These are phyloP conservation scores for Emydomyces testavorans DNA, from an alignment of 2,329 filamentous ascomycete species.

Conservation along the genomic window DNA sequence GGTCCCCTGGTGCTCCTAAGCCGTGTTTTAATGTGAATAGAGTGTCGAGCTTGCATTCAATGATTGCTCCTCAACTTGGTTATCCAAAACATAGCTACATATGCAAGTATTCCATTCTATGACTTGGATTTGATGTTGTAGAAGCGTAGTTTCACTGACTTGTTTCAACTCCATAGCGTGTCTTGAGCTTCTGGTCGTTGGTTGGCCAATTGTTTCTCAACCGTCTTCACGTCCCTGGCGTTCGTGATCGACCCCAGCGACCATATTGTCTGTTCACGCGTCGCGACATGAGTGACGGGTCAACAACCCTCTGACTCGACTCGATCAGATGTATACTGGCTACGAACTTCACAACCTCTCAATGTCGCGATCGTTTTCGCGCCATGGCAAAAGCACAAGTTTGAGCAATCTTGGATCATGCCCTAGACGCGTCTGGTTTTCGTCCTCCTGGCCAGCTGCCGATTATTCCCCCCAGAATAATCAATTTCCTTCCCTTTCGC, in stretches of 20 bases:
- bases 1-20: background rate
- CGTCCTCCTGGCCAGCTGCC: background rate
- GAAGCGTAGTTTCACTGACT: background rate
- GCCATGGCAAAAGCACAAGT: background rate
- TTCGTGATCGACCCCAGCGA: no score
- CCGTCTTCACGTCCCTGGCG: background rate
- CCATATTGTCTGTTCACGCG: background rate
- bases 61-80: background rate
- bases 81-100: background rate
- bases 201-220: slow-evolving; percentile 4
- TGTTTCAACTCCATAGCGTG: background rate
- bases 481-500: background rate
- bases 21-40: background rate
- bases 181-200: background rate
- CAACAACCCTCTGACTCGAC: no score
- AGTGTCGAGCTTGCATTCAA: background rate
- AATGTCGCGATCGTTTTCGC: background rate
- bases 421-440: background rate
- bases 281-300: background rate
- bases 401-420: background rate
- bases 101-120: background rate
- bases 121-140: background rate
- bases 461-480: background rate
- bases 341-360: no score
- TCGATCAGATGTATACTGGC: no score